Conservation (phyloP, 164 flowering plant genomes). For the Nymphaea thermarum region DNA sequence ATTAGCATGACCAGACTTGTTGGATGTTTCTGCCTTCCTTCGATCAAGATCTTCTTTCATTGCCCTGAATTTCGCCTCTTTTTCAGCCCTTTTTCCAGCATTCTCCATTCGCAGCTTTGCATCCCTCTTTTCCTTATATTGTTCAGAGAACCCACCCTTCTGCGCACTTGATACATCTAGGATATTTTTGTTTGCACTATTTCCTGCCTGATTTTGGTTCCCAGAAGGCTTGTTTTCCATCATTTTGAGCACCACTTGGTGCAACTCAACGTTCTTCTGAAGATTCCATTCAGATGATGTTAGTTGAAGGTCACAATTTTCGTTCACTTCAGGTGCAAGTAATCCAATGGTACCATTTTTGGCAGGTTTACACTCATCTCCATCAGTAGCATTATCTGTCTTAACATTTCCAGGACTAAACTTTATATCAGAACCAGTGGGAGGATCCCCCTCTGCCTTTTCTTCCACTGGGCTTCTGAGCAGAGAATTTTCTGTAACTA, state of each 20-base stretch:
- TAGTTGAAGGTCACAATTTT: slow-evolving; percentile 20
- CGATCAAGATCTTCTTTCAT: slow-evolving; percentile 39
- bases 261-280: slow-evolving; percentile 68
- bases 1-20: slow-evolving; percentile 14
- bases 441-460: slow-evolving; percentile 12
- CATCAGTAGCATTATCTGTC: slow-evolving; percentile 16
- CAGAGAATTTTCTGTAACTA: not conserved
- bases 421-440: not conserved
- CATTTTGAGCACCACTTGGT: slow-evolving; percentile 55
- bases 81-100: slow-evolving; percentile 46
- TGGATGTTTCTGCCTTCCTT: slow-evolving; percentile 38
- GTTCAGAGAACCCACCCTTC: slow-evolving; percentile 46
- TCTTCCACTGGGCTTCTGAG: not conserved
- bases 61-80: slow-evolving; percentile 38
- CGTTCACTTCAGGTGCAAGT: slow-evolving; percentile 6
- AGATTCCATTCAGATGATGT: slow-evolving; percentile 63
- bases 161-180: slow-evolving; percentile 24
- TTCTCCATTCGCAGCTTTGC: slow-evolving; percentile 50
- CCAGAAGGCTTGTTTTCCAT: slow-evolving; percentile 37
- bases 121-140: slow-evolving; percentile 62
- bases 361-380: not conserved
- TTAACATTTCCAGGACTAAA: not conserved
- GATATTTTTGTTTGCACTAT: slow-evolving; percentile 8
- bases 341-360: not conserved
- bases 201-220: slow-evolving; percentile 11